These are phyloP conservation scores for Vitis hybrid DNA, from an alignment of 177 flowering plant genomes.

Conservation along the genomic window DNA sequence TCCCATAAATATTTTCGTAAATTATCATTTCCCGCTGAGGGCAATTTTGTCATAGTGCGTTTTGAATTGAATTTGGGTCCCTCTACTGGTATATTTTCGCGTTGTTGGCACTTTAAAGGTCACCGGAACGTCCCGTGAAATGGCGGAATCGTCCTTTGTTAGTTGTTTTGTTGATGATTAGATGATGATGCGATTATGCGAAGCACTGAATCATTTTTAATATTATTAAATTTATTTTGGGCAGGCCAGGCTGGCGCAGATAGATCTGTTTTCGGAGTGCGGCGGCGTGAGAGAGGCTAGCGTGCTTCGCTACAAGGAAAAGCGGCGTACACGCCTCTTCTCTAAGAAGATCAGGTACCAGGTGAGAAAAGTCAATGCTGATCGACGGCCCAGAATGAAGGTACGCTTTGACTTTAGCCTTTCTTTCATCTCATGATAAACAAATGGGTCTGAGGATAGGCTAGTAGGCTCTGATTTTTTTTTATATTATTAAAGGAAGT, in stretches of 20 bases:
- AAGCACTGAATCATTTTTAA: conserved; percentile 18
- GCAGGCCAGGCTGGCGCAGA: conserved; percentile 67
- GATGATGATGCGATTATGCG: neutral
- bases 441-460: neutral
- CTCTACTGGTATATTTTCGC: too few relatives aligned
- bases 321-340: conserved; percentile 67
- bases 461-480: neutral
- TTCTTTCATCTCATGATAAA: neutral
- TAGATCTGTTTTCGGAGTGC: conserved; percentile 60
- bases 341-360: conserved; percentile 85
- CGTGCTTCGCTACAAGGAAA: conserved; percentile 76
- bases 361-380: conserved; percentile 82
- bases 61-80: too few relatives aligned
- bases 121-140: too few relatives aligned
- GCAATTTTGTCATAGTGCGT: too few relatives aligned
- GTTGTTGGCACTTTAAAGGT: too few relatives aligned
- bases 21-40: too few relatives aligned
- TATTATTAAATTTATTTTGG: conserved; percentile 12
- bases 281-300: conserved; percentile 79
- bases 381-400: conserved; percentile 89
- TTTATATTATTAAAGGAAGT: neutral
- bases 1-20: too few relatives aligned
- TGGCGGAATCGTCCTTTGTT: neutral
- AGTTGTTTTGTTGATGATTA: neutral
- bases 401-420: conserved; percentile 24